Evolutionary conservation across 2,329 filamentous ascomycete genomes (phyloP).

Genomic region (Ophiostoma australiae): DNA sequence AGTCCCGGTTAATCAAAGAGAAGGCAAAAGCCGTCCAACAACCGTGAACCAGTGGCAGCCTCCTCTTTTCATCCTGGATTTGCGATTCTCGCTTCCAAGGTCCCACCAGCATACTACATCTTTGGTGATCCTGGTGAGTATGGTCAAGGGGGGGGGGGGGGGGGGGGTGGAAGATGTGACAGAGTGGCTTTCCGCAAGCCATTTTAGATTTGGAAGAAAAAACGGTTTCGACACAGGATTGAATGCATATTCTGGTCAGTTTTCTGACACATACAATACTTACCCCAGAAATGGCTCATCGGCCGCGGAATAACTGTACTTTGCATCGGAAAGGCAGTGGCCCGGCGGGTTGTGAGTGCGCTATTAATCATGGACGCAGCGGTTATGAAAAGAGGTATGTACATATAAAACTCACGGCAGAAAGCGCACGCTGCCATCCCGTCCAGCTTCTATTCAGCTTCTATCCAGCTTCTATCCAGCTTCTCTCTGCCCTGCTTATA

Average conservation of each 20-base stretch:
- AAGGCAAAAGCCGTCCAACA: background rate
- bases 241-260: too few species aligned
- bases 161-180: background rate
- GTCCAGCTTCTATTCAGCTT: background rate
- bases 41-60: background rate
- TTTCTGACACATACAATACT: background rate
- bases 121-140: background rate
- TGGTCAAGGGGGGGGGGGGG: too few species aligned
- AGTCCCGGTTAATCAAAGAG: background rate
- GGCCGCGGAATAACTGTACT: background rate
- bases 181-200: background rate
- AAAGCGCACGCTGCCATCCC: background rate
- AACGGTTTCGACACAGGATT: too few species aligned
- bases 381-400: background rate
- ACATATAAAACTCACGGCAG: background rate
- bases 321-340: background rate
- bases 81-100: background rate
- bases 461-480: background rate
- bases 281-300: slow-evolving; percentile 1
- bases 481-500: background rate
- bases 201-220: background rate
- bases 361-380: background rate
- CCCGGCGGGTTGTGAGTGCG: background rate
- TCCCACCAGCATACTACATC: background rate
- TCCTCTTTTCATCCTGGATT: background rate